Evolutionary conservation across 1,139 yeast genomes (phyloP).

Genomic region (Candida labiduridarum): DNA sequence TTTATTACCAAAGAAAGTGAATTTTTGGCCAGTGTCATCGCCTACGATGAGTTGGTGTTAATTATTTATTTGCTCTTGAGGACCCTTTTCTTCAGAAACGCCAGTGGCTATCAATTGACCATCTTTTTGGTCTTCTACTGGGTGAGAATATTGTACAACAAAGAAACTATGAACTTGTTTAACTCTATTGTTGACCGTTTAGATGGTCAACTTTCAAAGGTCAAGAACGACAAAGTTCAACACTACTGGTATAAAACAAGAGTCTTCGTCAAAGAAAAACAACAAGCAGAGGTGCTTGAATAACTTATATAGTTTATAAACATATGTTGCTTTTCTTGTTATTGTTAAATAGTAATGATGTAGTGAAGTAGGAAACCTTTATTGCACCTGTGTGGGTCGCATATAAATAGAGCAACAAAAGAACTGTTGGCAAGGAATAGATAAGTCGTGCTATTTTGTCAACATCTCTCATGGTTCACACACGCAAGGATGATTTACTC

Average conservation of each 20-base stretch:
- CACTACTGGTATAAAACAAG: slow-evolving; percentile 46
- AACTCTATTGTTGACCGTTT: slow-evolving; percentile 40
- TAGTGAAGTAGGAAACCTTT: too few relatives aligned
- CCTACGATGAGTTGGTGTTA: slow-evolving; percentile 62
- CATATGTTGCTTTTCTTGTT: not conserved
- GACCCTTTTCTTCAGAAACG: slow-evolving; percentile 62
- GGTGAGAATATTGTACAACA: slow-evolving; percentile 63
- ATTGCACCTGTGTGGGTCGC: too few relatives aligned
- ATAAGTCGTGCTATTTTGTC: too few relatives aligned
- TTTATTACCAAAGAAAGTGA: slow-evolving; percentile 43
- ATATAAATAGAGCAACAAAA: too few relatives aligned
- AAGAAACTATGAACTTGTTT: slow-evolving; percentile 50
- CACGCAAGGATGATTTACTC: too few relatives aligned
- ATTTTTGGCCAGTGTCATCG: slow-evolving; percentile 51
- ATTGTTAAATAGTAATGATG: too few relatives aligned
- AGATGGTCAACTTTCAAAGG: slow-evolving; percentile 41
- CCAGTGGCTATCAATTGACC: slow-evolving; percentile 68
- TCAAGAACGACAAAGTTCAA: slow-evolving; percentile 51
- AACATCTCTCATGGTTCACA: too few relatives aligned
- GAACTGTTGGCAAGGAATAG: too few relatives aligned
- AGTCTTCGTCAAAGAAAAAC: slow-evolving; percentile 40
- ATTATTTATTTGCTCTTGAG: slow-evolving; percentile 56
- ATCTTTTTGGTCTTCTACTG: slow-evolving; percentile 63
- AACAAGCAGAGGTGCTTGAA: slow-evolving; percentile 12
- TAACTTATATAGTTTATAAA: not conserved